phyloP scores from a whole-genome alignment of 2,329 filamentous ascomycete species.

The Mycogone perniciosa region DNA sequence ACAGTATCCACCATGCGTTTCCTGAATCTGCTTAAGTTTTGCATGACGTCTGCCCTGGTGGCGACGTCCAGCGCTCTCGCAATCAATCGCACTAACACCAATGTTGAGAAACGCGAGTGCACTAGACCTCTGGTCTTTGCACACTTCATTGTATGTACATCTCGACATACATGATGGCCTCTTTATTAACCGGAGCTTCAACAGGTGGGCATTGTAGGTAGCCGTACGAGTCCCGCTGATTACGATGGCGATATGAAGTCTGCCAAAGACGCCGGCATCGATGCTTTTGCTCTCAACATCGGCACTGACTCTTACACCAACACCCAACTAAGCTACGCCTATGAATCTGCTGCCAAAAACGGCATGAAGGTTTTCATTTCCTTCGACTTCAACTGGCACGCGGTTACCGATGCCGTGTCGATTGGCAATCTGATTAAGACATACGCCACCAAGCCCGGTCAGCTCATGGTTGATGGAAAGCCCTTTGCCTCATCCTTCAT shows the following conservation, averaged over 20 bases:
- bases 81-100: background rate
- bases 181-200: conserved; percentile 13
- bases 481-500: conserved; percentile 49
- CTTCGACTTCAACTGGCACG: conserved; percentile 49
- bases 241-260: conserved; percentile 42
- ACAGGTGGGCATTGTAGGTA: conserved; percentile 39
- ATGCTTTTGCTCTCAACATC: conserved; percentile 46
- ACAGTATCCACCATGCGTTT: background rate
- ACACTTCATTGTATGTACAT: conserved; percentile 29
- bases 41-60: background rate
- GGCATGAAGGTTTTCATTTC: conserved; percentile 50
- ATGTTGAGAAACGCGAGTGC: background rate
- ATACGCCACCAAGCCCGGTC: conserved; percentile 37
- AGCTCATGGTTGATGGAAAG: conserved; percentile 43
- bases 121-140: background rate
- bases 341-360: conserved; percentile 38
- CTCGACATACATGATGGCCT: conserved; percentile 29
- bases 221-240: conserved; percentile 34
- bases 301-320: conserved; percentile 38
- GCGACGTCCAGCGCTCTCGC: background rate
- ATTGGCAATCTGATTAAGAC: conserved; percentile 40
- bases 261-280: conserved; percentile 38
- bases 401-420: conserved; percentile 27
- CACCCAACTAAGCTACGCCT: conserved; percentile 40
- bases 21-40: background rate